These are phyloP conservation scores for Citropsis articulata DNA, from an alignment of 345 rosid genomes.

Conservation along the genomic window DNA sequence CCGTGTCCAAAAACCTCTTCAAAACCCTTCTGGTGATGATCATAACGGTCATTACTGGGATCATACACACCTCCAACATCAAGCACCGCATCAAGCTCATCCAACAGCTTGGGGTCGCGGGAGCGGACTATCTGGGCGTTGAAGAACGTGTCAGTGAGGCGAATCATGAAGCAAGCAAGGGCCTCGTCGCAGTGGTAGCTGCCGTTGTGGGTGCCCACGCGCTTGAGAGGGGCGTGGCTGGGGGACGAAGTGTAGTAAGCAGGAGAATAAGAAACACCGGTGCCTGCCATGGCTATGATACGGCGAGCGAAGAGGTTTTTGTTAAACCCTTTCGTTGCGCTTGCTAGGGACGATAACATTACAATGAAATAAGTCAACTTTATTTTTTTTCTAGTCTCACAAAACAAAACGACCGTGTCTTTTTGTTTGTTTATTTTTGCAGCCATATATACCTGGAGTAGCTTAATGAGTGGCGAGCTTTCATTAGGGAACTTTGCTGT, in stretches of 20 bases:
- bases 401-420: not conserved
- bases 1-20: conserved; percentile 88
- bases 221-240: conserved; percentile 38
- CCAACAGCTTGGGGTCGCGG: conserved; percentile 89
- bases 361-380: not conserved
- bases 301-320: conserved; percentile 23
- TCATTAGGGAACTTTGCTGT: no score
- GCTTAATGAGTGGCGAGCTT: no score
- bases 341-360: conserved; percentile 25
- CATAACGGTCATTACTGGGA: conserved; percentile 66
- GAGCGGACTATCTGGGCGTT: conserved; percentile 73
- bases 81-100: conserved; percentile 85
- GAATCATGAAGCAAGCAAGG: conserved; percentile 98
- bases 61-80: conserved; percentile 98
- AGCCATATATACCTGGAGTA: no score
- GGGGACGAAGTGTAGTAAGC: conserved; percentile 49
- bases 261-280: conserved; percentile 54
- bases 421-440: no score
- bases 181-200: conserved; percentile 98
- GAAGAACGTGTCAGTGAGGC: conserved; percentile 76
- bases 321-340: conserved; percentile 42
- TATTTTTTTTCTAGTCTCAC: no score
- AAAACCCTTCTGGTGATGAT: conserved; percentile 93
- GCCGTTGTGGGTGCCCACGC: conserved; percentile 92
- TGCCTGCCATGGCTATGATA: conserved; percentile 34